These are phyloP conservation scores for Aspergillus japonicus DNA, from an alignment of 2,329 filamentous ascomycete genomes.

Conservation along the genomic window DNA sequence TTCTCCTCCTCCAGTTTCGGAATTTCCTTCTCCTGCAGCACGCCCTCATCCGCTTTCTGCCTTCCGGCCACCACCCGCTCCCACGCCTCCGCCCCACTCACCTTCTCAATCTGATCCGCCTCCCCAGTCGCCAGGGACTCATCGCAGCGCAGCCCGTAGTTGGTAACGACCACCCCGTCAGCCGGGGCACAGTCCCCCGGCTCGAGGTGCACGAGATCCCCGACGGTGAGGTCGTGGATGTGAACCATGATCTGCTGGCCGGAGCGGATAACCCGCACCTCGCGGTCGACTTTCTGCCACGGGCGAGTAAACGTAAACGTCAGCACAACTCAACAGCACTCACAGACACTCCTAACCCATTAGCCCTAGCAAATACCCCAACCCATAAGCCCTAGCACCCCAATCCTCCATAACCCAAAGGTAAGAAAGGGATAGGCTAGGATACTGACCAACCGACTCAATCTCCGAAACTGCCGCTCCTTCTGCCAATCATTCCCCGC, in stretches of 20 bases:
- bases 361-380: too few species aligned
- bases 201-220: constrained; percentile 65
- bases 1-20: too few species aligned
- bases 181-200: constrained; percentile 67
- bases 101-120: constrained; percentile 63
- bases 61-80: constrained; percentile 40
- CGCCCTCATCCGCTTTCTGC: background rate
- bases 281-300: constrained; percentile 57
- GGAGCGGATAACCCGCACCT: constrained; percentile 63
- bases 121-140: constrained; percentile 70
- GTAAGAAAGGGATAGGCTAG: too few species aligned
- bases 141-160: constrained; percentile 65
- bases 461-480: constrained; percentile 71
- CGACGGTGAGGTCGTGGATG: constrained; percentile 63
- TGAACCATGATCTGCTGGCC: constrained; percentile 61
- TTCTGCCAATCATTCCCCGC: constrained; percentile 77
- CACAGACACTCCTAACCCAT: too few species aligned
- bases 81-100: constrained; percentile 53
- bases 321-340: constrained; percentile 46
- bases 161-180: constrained; percentile 65
- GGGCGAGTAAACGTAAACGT: constrained; percentile 52
- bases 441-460: constrained; percentile 59
- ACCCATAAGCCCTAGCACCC: too few species aligned
- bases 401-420: too few species aligned
- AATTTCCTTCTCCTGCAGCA: constrained; percentile 33